phyloP scores from a whole-genome alignment of 768 basidiomycete genomes.

The Lactarius vividus region DNA sequence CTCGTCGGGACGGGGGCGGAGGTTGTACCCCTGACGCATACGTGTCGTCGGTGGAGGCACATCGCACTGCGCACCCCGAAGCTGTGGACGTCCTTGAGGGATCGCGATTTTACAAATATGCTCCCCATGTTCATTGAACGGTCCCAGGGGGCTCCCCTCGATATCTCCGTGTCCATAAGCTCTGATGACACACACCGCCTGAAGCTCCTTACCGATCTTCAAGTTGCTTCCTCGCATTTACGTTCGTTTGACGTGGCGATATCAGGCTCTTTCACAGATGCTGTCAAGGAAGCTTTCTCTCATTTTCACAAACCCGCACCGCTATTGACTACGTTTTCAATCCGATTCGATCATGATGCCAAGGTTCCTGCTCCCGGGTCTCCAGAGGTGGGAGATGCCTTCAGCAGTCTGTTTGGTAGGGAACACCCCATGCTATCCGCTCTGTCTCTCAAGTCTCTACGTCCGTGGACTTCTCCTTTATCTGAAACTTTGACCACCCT shows the following conservation, averaged over 20 bases:
- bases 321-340: conserved; percentile 2
- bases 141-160: conserved; percentile 2
- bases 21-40: conserved; percentile 3
- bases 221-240: conserved; percentile 9
- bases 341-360: conserved; percentile 10
- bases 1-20: conserved; percentile 15
- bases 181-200: conserved; percentile 1
- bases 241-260: conserved; percentile 11
- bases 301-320: conserved; percentile 6
- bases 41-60: conserved; percentile 13
- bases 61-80: conserved; percentile 5
- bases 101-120: conserved; percentile 7
- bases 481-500: conserved; percentile 11
- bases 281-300: background rate
- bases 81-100: conserved; percentile 7
- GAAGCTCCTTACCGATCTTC: conserved; percentile 14
- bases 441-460: conserved; percentile 8
- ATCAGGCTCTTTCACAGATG: conserved; percentile 7
- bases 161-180: background rate
- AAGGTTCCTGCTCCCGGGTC: background rate
- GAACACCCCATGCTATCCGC: background rate
- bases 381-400: background rate
- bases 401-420: conserved; percentile 3
- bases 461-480: conserved; percentile 8
- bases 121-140: conserved; percentile 9